These are phyloP conservation scores for Sporothrix protearum DNA, from an alignment of 2,329 filamentous ascomycete species.

Conservation along the genomic window DNA sequence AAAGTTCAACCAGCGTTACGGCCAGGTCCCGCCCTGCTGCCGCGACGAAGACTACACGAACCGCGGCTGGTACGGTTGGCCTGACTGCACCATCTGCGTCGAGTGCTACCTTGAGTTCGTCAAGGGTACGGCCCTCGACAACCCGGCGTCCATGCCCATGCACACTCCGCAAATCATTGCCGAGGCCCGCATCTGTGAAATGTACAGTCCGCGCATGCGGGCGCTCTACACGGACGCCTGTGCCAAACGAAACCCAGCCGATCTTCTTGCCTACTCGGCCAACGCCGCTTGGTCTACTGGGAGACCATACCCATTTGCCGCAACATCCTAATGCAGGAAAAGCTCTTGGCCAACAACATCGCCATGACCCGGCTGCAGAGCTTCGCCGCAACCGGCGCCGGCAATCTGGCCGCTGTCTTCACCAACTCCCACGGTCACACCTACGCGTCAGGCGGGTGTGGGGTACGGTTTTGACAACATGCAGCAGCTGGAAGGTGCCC, in stretches of 20 bases:
- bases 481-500: conserved; percentile 15
- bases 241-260: conserved; percentile 24
- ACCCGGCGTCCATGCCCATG: conserved; percentile 28
- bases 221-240: conserved; percentile 34
- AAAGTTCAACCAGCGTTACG: not conserved
- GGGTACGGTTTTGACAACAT: conserved; percentile 21
- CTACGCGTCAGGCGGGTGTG: conserved; percentile 21
- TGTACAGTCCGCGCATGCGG: conserved; percentile 42
- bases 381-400: not conserved
- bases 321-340: conserved; percentile 13
- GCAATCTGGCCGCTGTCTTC: not conserved
- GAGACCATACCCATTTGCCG: conserved; percentile 35
- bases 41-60: conserved; percentile 31
- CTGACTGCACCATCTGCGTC: conserved; percentile 36
- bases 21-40: conserved; percentile 32
- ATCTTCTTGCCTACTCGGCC: conserved; percentile 32
- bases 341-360: not conserved
- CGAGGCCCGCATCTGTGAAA: conserved; percentile 35
- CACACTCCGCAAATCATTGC: conserved; percentile 31
- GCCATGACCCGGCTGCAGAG: conserved; percentile 1
- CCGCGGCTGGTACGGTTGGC: conserved; percentile 38
- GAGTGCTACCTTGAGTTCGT: conserved; percentile 38
- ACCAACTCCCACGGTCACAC: not conserved
- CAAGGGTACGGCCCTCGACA: conserved; percentile 32
- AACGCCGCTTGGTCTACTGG: conserved; percentile 34